These are phyloP conservation scores for Helenozyma rhizophorensis DNA, from an alignment of 805 yeast species.

Conservation along the genomic window DNA sequence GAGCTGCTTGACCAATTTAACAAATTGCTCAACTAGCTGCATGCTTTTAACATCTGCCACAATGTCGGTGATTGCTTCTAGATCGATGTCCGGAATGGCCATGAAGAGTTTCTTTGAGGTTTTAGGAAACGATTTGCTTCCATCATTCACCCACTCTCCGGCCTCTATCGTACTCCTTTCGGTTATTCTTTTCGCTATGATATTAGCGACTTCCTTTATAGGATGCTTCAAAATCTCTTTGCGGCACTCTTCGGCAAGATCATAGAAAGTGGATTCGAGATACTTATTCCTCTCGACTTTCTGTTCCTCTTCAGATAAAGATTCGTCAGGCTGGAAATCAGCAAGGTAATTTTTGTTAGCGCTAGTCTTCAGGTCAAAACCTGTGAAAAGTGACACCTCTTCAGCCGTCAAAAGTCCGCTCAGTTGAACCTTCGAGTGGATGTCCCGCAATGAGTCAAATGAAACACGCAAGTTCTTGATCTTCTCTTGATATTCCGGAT, in stretches of 20 bases:
- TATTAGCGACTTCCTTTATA: constrained; percentile 28
- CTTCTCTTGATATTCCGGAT: constrained; percentile 28
- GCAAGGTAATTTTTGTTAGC: constrained; percentile 4
- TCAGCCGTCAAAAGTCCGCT: too few relatives aligned
- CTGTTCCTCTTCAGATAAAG: background rate
- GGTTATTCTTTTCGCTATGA: constrained; percentile 21
- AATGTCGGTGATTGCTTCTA: constrained; percentile 11
- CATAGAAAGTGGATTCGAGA: constrained; percentile 51
- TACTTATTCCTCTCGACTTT: constrained; percentile 31
- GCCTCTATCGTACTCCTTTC: constrained; percentile 14
- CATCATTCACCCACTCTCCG: constrained; percentile 24
- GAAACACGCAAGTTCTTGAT: constrained; percentile 14
- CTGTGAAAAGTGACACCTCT: too few relatives aligned
- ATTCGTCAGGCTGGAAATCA: background rate
- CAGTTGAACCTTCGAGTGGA: too few relatives aligned
- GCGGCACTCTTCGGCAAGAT: constrained; percentile 59
- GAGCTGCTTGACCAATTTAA: constrained; percentile 27
- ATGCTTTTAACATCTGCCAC: constrained; percentile 19
- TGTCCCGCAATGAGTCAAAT: constrained; percentile 2
- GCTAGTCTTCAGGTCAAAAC: too few relatives aligned
- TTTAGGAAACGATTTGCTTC: constrained; percentile 27
- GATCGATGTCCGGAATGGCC: constrained; percentile 24
- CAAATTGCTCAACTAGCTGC: constrained; percentile 19
- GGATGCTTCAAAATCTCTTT: constrained; percentile 45
- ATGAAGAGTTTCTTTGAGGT: constrained; percentile 29